Percentiles rank a stretch among this genome's conserved stretches.
These are phyloP conservation scores for Epichloe festucae DNA, from an alignment of 2,329 filamentous ascomycete genomes.

Conservation along the genomic window DNA sequence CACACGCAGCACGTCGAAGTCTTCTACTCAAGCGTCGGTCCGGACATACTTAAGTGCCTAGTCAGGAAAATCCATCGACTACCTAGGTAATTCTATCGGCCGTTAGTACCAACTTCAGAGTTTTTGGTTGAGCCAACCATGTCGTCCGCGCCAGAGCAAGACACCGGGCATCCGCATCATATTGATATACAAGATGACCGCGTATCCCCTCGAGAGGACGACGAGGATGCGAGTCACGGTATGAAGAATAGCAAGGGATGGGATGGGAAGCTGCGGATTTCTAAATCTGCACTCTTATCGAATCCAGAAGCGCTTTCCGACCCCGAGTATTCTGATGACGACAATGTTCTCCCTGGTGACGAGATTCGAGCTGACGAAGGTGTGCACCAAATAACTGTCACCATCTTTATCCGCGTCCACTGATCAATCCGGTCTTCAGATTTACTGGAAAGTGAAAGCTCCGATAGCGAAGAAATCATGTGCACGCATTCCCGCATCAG, in stretches of 20 bases:
- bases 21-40: background rate
- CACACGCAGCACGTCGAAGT: background rate
- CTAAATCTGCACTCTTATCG: slow-evolving; percentile 45
- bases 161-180: slow-evolving; percentile 26
- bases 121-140: background rate
- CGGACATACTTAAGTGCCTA: background rate
- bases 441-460: slow-evolving; percentile 46
- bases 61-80: background rate
- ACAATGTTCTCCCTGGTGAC: slow-evolving; percentile 56
- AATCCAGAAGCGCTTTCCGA: slow-evolving; percentile 79
- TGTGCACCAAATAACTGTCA: slow-evolving; percentile 20
- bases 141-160: slow-evolving; percentile 23
- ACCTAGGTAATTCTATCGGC: background rate
- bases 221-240: slow-evolving; percentile 32
- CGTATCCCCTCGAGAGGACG: slow-evolving; percentile 21
- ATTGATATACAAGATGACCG: slow-evolving; percentile 37
- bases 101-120: background rate
- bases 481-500: slow-evolving; percentile 76
- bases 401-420: background rate
- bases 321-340: slow-evolving; percentile 67
- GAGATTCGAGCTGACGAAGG: slow-evolving; percentile 74
- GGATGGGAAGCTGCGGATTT: slow-evolving; percentile 72
- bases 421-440: slow-evolving; percentile 27
- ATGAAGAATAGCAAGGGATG: slow-evolving; percentile 56
- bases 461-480: slow-evolving; percentile 65